These are phyloP conservation scores for Tranzscheliella williamsii DNA, from an alignment of 1,284 basidiomycete species.

Conservation along the genomic window DNA sequence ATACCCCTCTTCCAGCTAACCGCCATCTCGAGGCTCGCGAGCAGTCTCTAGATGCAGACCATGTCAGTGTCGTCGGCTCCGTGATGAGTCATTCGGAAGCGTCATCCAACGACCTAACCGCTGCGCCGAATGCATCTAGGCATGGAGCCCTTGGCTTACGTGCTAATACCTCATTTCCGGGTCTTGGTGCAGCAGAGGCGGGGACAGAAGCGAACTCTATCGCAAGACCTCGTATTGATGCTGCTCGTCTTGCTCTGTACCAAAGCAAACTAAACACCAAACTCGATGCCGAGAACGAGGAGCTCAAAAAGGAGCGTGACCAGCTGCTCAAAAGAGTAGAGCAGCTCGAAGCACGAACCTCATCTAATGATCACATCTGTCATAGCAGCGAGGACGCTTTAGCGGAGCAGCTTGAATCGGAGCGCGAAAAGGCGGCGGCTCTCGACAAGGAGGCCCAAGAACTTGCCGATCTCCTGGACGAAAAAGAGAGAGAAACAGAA, in stretches of 20 bases:
- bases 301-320: slow-evolving; percentile 36
- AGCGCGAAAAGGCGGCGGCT: slow-evolving; percentile 23
- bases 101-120: slow-evolving; percentile 32
- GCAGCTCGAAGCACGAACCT: slow-evolving; percentile 11
- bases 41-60: slow-evolving; percentile 18
- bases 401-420: slow-evolving; percentile 12
- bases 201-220: slow-evolving; percentile 37
- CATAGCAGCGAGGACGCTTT: too few species aligned
- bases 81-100: slow-evolving; percentile 24
- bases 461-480: slow-evolving; percentile 34
- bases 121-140: slow-evolving; percentile 22
- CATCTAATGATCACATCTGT: too few species aligned
- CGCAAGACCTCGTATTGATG: slow-evolving; percentile 28
- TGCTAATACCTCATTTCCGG: slow-evolving; percentile 39
- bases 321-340: slow-evolving; percentile 17
- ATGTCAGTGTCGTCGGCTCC: slow-evolving; percentile 18
- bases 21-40: slow-evolving; percentile 2
- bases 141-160: slow-evolving; percentile 29
- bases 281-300: slow-evolving; percentile 39
- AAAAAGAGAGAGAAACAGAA: slow-evolving; percentile 25
- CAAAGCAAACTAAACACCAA: slow-evolving; percentile 40
- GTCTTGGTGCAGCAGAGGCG: slow-evolving; percentile 31
- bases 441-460: slow-evolving; percentile 39
- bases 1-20: slow-evolving; percentile 13
- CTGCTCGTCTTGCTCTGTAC: slow-evolving; percentile 32